A percentile compares a stretch with the other conserved stretches of the same genome.
Conservation (phyloP, 139 green algal genomes). For the Chlamydomonas applanata region DNA sequence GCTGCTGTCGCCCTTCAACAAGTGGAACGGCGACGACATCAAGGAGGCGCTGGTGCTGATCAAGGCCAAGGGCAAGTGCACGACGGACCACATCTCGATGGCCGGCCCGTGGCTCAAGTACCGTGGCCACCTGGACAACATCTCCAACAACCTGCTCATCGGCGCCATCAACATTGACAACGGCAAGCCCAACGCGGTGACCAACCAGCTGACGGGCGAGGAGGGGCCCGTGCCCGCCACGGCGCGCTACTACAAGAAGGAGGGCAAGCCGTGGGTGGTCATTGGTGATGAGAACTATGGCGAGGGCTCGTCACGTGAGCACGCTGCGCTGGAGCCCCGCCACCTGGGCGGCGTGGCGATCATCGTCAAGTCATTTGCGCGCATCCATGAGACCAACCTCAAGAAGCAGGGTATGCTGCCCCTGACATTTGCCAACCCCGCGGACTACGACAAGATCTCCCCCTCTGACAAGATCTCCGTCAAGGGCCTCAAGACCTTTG, state of each 20-base stretch:
- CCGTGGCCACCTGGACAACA: conserved; percentile 96
- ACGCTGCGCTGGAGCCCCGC: conserved; percentile 92
- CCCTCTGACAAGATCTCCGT: conserved; percentile 74
- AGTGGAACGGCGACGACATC: conserved; percentile 48
- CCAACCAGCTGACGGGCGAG: conserved; percentile 49
- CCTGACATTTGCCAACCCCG: conserved; percentile 83
- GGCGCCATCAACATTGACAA: conserved; percentile 91
- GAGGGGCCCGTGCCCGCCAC: conserved; percentile 60
- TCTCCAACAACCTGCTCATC: conserved; percentile 98
- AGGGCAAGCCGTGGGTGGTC: conserved; percentile 80
- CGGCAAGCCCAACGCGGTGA: conserved; percentile 63
- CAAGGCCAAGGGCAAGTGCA: conserved; percentile 94
- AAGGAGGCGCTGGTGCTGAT: conserved; percentile 60
- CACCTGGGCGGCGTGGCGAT: conserved; percentile 89
- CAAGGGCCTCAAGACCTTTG: conserved; percentile 73
- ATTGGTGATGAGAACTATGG: conserved; percentile 93
- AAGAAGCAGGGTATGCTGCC: conserved; percentile 95
- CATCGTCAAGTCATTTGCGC: conserved; percentile 93
- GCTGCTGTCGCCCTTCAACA: conserved; percentile 84
- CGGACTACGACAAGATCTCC: conserved; percentile 91
- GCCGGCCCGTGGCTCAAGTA: conserved; percentile 97
- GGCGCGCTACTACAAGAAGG: conserved; percentile 80
- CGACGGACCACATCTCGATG: conserved; percentile 98
- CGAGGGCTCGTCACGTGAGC: conserved; percentile 87
- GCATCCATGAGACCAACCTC: conserved; percentile 97